Evolutionary conservation across 1,284 basidiomycete species (phyloP), one percentile per base, ranked within the genome.

Genomic region (Cryptococcus deneoformans): DNA sequence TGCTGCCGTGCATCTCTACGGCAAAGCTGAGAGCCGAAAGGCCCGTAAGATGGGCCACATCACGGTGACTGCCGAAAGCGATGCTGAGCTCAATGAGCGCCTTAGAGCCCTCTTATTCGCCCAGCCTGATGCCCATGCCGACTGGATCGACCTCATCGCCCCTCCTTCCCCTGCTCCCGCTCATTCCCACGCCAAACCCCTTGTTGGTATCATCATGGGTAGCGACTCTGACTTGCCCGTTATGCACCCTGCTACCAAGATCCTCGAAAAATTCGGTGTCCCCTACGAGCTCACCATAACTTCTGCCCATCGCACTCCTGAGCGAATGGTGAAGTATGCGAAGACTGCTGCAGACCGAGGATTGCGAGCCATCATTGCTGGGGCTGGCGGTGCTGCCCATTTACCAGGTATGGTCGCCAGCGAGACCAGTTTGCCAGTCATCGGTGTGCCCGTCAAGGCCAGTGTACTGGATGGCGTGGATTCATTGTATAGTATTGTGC

Each of bases 41-140:
- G 95, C 94, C 10, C 82, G 95, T 56, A 99, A 99, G 80, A 97
- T 99, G 92, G 95, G 95, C 0, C 96, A 99, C 76, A 87, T 98
- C 71, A 99, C 94, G 34, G 72, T 99, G 57, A 88, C 93, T 7
- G 95, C 89, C 0, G 78, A 84, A 49, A 88, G 85, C 1, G 93
- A 97, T 68, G 88, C 90, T 1, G 83, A 88, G 64, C 82, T 95
- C 1, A 83, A 84, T 49, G 70, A 75, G 1, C 83, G 86, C 36
- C 82, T 96, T n/a, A 83, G 87, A 1, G 82, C 84, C 1, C 82
- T 96, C 29, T 82, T 95, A 12, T 71, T 82, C 60, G 82, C 83
- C 3, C 81, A 90, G 45, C 87, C 87, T 0, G 81, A 82, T 46
- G 72, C 80, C 5, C 80, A 79, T 55, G 71, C 81, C 3, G 60